These are phyloP conservation scores for Fusarium neocosmosporiellum DNA, from an alignment of 2,329 filamentous ascomycete genomes.

Conservation along the genomic window DNA sequence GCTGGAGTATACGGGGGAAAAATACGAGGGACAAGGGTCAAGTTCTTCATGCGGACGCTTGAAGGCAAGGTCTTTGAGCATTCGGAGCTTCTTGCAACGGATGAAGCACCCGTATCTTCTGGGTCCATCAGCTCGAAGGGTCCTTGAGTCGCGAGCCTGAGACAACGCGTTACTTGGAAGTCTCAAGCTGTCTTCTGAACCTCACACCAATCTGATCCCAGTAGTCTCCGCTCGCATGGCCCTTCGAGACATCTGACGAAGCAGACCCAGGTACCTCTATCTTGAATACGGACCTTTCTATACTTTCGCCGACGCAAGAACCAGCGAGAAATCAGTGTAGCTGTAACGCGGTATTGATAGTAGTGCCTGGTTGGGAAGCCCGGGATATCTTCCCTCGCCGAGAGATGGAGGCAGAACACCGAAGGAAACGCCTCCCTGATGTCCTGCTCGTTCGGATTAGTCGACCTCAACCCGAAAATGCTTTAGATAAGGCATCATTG, in stretches of 20 bases:
- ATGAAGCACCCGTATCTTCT: background rate
- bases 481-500: background rate
- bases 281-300: too few species aligned
- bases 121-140: background rate
- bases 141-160: background rate
- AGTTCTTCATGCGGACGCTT: background rate
- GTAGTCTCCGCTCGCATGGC: too few species aligned
- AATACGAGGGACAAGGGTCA: background rate
- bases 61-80: background rate
- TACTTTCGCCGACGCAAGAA: too few species aligned
- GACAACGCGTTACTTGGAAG: background rate
- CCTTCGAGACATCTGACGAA: too few species aligned
- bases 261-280: too few species aligned
- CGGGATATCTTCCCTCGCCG: too few species aligned
- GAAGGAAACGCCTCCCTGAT: too few species aligned
- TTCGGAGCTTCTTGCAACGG: background rate
- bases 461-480: background rate
- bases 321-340: too few species aligned
- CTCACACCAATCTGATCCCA: background rate
- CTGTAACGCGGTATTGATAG: too few species aligned
- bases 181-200: background rate
- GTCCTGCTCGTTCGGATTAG: too few species aligned
- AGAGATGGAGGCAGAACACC: too few species aligned
- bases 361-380: too few species aligned
- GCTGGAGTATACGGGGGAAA: background rate